phyloP scores from a whole-genome alignment of 306 rosid species.

The Dalbergia oliveri region DNA sequence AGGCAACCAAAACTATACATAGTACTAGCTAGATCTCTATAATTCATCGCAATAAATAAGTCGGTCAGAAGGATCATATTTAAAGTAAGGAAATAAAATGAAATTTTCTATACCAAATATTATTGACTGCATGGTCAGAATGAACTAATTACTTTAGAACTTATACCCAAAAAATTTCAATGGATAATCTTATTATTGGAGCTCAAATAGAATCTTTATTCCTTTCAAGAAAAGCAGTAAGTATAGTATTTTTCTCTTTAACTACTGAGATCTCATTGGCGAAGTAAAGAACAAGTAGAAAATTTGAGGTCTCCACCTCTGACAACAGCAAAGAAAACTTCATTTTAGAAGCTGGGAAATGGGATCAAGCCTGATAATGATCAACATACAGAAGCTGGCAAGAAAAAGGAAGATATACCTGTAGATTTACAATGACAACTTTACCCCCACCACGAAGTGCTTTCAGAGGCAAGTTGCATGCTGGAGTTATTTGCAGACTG shows the following conservation, averaged over 20 bases:
- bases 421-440: conserved; percentile 95
- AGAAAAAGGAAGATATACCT: conserved; percentile 60
- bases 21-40: not conserved
- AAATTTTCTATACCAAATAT: conserved; percentile 20
- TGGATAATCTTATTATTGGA: conserved; percentile 20
- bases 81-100: not conserved
- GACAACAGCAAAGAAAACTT: conserved; percentile 32
- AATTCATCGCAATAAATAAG: not conserved
- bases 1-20: conserved; percentile 30
- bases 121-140: conserved; percentile 21
- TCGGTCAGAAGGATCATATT: conserved; percentile 16
- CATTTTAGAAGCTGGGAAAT: conserved; percentile 14
- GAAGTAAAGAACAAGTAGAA: conserved; percentile 19
- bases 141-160: conserved; percentile 1
- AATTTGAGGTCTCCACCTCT: conserved; percentile 14
- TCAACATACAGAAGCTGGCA: not conserved
- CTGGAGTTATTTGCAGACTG: conserved; percentile 99
- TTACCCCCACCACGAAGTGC: conserved; percentile 96
- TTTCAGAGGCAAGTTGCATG: conserved; percentile 96
- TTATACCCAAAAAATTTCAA: conserved; percentile 6
- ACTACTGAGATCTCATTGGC: not conserved
- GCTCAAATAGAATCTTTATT: conserved; percentile 1
- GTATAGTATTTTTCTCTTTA: not conserved
- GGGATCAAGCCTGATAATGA: not conserved
- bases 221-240: conserved; percentile 9